These are phyloP conservation scores for Apophysomyces variabilis DNA, from an alignment of 371 early-diverging fungal species.

Conservation along the genomic window DNA sequence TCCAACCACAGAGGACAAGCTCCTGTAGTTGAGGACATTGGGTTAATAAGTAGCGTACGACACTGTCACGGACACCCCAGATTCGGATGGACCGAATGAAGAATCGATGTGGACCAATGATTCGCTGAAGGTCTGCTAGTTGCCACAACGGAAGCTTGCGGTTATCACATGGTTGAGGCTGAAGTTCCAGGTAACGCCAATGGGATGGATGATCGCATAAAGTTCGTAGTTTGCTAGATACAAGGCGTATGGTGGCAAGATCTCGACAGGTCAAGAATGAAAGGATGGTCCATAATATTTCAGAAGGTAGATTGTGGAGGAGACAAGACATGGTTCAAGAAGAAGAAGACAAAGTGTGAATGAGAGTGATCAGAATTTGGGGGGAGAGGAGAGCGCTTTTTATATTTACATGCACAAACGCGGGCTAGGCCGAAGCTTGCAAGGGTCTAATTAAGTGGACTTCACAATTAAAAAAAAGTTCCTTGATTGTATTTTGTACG, in stretches of 20 bases:
- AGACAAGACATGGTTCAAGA: conserved; percentile 7
- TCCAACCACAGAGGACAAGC: conserved; percentile 35
- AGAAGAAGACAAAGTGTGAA: conserved; percentile 5
- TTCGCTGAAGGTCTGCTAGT: conserved; percentile 19
- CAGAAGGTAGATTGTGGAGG: conserved; percentile 24
- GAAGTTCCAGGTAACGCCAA: conserved; percentile 14
- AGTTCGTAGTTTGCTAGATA: conserved; percentile 19
- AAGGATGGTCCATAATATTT: conserved; percentile 20
- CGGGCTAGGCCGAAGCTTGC: conserved; percentile 4
- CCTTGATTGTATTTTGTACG: neutral
- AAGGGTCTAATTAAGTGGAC: neutral
- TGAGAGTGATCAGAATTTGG: neutral
- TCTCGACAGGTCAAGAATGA: conserved; percentile 25
- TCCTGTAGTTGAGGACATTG: conserved; percentile 33
- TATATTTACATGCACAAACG: conserved; percentile 11
- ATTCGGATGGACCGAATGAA: conserved; percentile 34
- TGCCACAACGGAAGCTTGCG: conserved; percentile 24
- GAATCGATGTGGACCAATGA: conserved; percentile 26
- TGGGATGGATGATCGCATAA: conserved; percentile 15
- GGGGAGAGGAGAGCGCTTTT: neutral
- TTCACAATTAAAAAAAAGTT: neutral
- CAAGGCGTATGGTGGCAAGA: conserved; percentile 15
- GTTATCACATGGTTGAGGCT: neutral
- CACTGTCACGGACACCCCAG: conserved; percentile 33
- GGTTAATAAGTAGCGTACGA: conserved; percentile 31